Conservation (phyloP, 139 green algal species). For the Chlorella sorokiniana region DNA sequence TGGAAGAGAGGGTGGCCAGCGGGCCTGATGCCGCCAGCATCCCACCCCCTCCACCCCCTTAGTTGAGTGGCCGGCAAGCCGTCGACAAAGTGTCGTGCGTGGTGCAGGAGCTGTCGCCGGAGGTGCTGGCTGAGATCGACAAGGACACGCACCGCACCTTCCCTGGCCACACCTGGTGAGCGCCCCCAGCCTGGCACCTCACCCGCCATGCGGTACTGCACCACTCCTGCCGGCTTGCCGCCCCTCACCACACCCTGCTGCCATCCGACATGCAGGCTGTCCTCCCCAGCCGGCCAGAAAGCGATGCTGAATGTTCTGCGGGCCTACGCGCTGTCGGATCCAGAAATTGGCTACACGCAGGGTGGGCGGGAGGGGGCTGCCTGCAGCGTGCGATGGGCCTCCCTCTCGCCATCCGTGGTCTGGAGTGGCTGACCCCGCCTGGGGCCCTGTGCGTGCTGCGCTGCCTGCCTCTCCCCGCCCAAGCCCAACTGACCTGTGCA, state of each 20-base stretch:
- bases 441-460: too few relatives aligned
- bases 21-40: neutral
- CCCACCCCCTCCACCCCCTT: too few relatives aligned
- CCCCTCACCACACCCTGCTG: neutral
- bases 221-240: neutral
- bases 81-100: neutral
- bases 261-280: slow-evolving; percentile 38
- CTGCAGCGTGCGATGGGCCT: too few relatives aligned
- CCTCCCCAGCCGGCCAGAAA: slow-evolving; percentile 48
- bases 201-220: neutral
- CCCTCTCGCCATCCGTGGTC: too few relatives aligned
- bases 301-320: slow-evolving; percentile 66
- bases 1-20: neutral
- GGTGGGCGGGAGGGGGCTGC: neutral
- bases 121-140: slow-evolving; percentile 73
- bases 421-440: too few relatives aligned
- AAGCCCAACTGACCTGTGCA: neutral
- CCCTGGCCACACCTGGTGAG: slow-evolving; percentile 49
- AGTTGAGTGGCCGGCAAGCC: neutral
- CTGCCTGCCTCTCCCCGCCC: too few relatives aligned
- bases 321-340: slow-evolving; percentile 77
- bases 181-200: neutral
- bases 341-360: slow-evolving; percentile 74
- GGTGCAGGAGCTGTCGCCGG: slow-evolving; percentile 10
- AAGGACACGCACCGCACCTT: slow-evolving; percentile 84